Base-by-base conservation (phyloP, 352 stramenopile genomes). In the Pseudoperonospora humuli region DNA sequence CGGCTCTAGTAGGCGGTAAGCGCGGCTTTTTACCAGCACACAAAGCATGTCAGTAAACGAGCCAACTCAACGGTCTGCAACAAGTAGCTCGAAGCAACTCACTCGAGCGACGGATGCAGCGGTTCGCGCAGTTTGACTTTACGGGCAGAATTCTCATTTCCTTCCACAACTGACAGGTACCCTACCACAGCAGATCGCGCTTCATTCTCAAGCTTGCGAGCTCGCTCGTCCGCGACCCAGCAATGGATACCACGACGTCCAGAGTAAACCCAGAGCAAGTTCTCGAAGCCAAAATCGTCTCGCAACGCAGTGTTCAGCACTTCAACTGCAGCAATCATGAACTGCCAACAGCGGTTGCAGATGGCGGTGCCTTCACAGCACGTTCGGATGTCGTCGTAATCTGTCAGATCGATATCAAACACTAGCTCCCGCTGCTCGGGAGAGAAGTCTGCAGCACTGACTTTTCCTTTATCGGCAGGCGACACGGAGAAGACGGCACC, bases 371-470 rank as follows among this genome's bases (percentile, higher is more conserved):
- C 88, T 19, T 79, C 69, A 59, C 91, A 97, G 73, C 96, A 99
- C 29, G 92, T 97, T 21, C 96, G 87, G 33, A 99, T 95, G 56
- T 97, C 92, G 65, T 99, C 96, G 84, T 99, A 99, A 71, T 99
- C 97, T 0, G 95, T 99, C 7, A 99, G 68, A 95, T 99, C 97
- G 57, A 99, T 98, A 94, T 99, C 97, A 61, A 99, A 99, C 21
- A 99, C 96, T 11, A 99, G 83, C 64, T 99, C 97, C 20, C 97
- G 82, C 56, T 98, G 82, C 14, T 96, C 76, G 0, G 96, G 84
- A 19, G 79, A 60, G 54, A 99, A 98, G 37, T 92, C 68, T 11
- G 61, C 69, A 11, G 73, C 62, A 29, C 81, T 89, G 14, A 94
- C 78, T 28, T 94, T 94, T 61, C 76, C 78, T 26, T 94, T 92